phyloP scores from a whole-genome alignment of 352 stramenopile genomes.

The Pythium monospermum region DNA sequence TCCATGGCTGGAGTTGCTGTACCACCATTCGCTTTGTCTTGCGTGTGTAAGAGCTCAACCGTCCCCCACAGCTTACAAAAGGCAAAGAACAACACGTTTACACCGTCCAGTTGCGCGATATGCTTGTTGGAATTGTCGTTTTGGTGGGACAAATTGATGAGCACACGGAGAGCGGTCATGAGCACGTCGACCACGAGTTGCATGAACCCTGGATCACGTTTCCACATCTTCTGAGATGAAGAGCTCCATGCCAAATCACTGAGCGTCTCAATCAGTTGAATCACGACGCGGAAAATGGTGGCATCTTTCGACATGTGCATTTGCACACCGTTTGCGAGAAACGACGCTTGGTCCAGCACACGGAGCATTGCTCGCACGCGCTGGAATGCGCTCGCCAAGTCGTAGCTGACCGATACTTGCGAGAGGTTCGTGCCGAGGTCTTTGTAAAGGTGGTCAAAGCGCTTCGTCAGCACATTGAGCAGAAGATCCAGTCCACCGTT shows the following conservation, averaged over 20 bases:
- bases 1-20: constrained; percentile 4
- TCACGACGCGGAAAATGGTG: constrained; percentile 30
- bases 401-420: constrained; percentile 9
- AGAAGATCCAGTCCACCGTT: constrained; percentile 37
- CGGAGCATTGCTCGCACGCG: constrained; percentile 34
- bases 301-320: constrained; percentile 32
- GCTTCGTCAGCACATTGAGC: constrained; percentile 8
- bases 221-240: constrained; percentile 18
- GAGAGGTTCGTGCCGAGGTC: not conserved
- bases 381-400: constrained; percentile 27
- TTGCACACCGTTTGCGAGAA: constrained; percentile 45
- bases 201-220: constrained; percentile 24
- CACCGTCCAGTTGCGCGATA: constrained; percentile 34
- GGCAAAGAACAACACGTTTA: constrained; percentile 30
- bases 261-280: constrained; percentile 35
- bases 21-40: not conserved
- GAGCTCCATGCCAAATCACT: constrained; percentile 32
- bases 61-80: constrained; percentile 37
- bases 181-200: constrained; percentile 38
- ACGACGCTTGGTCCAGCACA: constrained; percentile 70
- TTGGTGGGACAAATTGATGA: constrained; percentile 81
- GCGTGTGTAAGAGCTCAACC: constrained; percentile 1
- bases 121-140: constrained; percentile 42
- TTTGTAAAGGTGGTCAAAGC: constrained; percentile 7
- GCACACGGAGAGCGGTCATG: constrained; percentile 40